A percentile compares a stretch with the other conserved stretches of the same genome.
These are phyloP conservation scores for Xanthoconium stramineum DNA, from an alignment of 768 basidiomycete species.

Conservation along the genomic window DNA sequence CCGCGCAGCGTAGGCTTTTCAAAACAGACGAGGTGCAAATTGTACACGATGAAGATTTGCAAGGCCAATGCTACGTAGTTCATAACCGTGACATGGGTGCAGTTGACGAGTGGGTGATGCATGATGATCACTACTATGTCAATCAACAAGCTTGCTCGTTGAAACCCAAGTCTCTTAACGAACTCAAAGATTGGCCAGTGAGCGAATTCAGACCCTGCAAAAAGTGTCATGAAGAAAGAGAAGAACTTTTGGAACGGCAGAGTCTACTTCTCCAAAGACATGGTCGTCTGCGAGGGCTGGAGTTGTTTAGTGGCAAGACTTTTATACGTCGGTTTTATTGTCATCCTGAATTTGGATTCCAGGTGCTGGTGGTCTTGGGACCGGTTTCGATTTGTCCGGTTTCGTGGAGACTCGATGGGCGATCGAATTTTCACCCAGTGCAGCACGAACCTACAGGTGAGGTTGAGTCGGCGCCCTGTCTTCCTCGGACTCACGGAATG, in stretches of 20 bases:
- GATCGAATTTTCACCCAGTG: slow-evolving; percentile 60
- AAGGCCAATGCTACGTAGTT: slow-evolving; percentile 54
- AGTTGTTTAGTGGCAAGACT: slow-evolving; percentile 63
- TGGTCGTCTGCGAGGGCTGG: slow-evolving; percentile 53
- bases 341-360: not conserved
- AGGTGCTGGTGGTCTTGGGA: slow-evolving; percentile 77
- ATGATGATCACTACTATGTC: slow-evolving; percentile 60
- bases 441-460: slow-evolving; percentile 63
- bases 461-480: slow-evolving; percentile 10
- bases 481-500: not conserved
- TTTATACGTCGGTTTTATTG: not conserved
- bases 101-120: slow-evolving; percentile 40
- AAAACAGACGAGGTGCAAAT: slow-evolving; percentile 29
- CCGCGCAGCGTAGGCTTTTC: slow-evolving; percentile 38
- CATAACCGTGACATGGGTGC: slow-evolving; percentile 32
- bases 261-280: slow-evolving; percentile 34
- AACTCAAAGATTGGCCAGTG: slow-evolving; percentile 24
- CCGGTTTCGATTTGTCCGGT: slow-evolving; percentile 59
- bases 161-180: slow-evolving; percentile 19
- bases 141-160: slow-evolving; percentile 31
- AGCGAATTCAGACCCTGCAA: slow-evolving; percentile 37
- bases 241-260: slow-evolving; percentile 27
- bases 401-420: slow-evolving; percentile 68
- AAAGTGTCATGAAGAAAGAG: slow-evolving; percentile 37
- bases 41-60: slow-evolving; percentile 38